Evolutionary conservation across 768 basidiomycete genomes (phyloP).

Genomic region (Serendipita sp.): DNA sequence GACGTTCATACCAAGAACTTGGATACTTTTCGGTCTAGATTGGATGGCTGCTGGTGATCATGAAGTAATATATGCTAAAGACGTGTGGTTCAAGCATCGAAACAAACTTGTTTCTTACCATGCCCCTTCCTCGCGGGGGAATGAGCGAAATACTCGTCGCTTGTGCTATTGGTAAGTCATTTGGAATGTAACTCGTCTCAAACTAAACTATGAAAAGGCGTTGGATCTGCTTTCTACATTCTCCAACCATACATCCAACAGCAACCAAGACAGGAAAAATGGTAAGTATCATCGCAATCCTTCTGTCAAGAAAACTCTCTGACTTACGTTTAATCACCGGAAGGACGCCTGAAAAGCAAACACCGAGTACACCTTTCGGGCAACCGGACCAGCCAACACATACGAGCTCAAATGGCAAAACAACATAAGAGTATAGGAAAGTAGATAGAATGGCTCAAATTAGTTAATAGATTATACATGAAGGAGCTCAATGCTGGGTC

Average conservation of each 20-base stretch:
- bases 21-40: no score
- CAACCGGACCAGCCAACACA: not conserved
- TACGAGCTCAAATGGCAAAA: not conserved
- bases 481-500: not conserved
- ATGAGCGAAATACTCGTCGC: not conserved
- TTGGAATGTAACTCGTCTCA: not conserved
- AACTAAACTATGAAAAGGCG: not conserved
- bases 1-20: no score
- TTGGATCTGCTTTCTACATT: not conserved
- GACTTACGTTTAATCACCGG: not conserved
- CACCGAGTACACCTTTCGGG: not conserved
- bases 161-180: not conserved
- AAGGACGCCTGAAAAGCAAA: not conserved
- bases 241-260: not conserved
- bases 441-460: not conserved
- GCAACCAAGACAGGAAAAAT: not conserved
- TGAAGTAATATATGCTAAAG: no score
- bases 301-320: not conserved
- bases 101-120: no score
- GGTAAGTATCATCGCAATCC: not conserved
- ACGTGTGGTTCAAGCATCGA: no score
- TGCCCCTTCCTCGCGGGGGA: not conserved
- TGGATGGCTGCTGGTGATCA: no score
- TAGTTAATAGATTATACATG: constrained; percentile 4
- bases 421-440: not conserved